Percentiles rank a stretch among this genome's conserved stretches.
phyloP scores from a whole-genome alignment of 2,329 filamentous ascomycete species.

The Botrytis porri region DNA sequence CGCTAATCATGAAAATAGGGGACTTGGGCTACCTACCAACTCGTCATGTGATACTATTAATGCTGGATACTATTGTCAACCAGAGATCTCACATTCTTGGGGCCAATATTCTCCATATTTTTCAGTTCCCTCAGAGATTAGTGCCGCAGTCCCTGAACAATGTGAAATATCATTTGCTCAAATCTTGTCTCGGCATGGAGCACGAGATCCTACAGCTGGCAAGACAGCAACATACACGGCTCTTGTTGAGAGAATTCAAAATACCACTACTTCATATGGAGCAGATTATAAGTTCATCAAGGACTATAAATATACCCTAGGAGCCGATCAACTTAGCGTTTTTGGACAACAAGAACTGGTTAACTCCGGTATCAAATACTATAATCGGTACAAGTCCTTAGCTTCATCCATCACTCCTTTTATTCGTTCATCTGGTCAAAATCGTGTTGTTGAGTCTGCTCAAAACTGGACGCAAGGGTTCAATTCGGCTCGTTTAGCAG shows the following conservation, averaged over 20 bases:
- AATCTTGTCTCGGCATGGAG: constrained; percentile 79
- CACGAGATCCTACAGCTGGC: constrained; percentile 70
- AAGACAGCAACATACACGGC: constrained; percentile 64
- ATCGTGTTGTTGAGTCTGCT: constrained; percentile 72
- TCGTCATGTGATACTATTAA: constrained; percentile 35
- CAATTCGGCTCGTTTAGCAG: constrained; percentile 46
- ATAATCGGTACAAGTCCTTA: constrained; percentile 65
- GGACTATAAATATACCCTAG: constrained; percentile 68
- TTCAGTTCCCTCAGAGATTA: constrained; percentile 65
- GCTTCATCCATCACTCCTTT: constrained; percentile 61
- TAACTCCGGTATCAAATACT: constrained; percentile 74
- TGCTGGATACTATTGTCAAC: constrained; percentile 36
- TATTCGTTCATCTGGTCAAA: constrained; percentile 65
- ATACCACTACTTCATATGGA: constrained; percentile 52
- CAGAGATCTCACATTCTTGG: constrained; percentile 51
- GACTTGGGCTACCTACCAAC: constrained; percentile 17
- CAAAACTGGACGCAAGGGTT: constrained; percentile 74
- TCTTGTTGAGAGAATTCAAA: constrained; percentile 65
- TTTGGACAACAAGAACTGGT: constrained; percentile 70
- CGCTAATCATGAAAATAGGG: constrained; percentile 24
- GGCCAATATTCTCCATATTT: constrained; percentile 89
- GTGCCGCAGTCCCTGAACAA: constrained; percentile 56
- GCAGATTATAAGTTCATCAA: constrained; percentile 66
- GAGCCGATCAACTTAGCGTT: constrained; percentile 63
- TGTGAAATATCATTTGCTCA: constrained; percentile 79